Evolutionary conservation across 2,329 filamentous ascomycete genomes (phyloP).

Genomic region (Phialophora chinensis): DNA sequence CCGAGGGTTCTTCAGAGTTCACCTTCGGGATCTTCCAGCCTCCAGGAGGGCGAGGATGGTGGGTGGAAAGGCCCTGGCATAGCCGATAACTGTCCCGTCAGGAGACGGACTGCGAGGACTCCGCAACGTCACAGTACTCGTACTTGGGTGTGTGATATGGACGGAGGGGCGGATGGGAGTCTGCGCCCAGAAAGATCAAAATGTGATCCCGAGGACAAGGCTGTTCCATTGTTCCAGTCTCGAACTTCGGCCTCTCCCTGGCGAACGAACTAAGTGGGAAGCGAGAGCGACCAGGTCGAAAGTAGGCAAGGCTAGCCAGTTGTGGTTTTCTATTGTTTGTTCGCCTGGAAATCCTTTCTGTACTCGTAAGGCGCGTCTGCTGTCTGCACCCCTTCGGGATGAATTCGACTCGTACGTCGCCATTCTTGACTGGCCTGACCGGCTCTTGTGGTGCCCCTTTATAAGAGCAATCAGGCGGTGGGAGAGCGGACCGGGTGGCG

Average conservation of each 20-base stretch:
- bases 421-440: neutral
- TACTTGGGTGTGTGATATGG: neutral
- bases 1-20: neutral
- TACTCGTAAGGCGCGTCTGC: neutral
- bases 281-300: constrained; percentile 17
- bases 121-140: neutral
- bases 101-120: neutral
- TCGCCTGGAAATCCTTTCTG: constrained; percentile 3
- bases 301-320: constrained; percentile 7
- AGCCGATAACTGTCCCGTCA: neutral
- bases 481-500: neutral
- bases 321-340: neutral
- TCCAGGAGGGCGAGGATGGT: neutral
- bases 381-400: neutral
- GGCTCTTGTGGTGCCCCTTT: neutral
- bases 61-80: neutral
- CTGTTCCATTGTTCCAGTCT: constrained; percentile 24
- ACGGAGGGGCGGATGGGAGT: neutral
- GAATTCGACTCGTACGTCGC: constrained; percentile 6
- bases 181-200: neutral
- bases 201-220: neutral
- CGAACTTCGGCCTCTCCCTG: constrained; percentile 26
- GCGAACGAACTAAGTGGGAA: constrained; percentile 21
- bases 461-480: neutral
- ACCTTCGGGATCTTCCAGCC: neutral